Evolutionary conservation across 2,329 filamentous ascomycete genomes (phyloP), one percentile per base, ranked within the genome.

Genomic region (Trichophyton equinum): DNA sequence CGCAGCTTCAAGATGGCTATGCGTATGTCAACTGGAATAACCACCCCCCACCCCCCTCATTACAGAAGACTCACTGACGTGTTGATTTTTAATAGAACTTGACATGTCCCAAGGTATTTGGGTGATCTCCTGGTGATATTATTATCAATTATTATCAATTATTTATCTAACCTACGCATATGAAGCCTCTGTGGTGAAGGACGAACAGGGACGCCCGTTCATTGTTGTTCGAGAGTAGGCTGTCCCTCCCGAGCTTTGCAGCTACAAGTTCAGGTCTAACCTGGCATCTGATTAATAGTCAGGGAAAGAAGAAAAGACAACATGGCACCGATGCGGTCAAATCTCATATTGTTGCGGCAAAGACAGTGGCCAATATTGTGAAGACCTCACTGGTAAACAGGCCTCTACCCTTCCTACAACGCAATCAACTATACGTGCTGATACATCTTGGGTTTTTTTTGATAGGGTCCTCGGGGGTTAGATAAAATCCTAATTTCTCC

Each of bases 401-500:
- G 33, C 61, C 57, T 33, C 56, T 42, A n/a, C 59, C 58, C 30
- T 58, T 44, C 30, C 60, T 25, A 56, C 22, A 20, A 30, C 13
- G n/a, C 25, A 58, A 55, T 22, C 20, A 8, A 30, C 6, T 9
- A 33, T 1, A 18, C 18, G 9, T 40, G 55, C 55, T 57, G 15
- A 57, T 57, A 13, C 3, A 40, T 53, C 56, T 20, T 38, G 36
- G 27, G 57, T 60, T 30, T 30, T 30, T 2, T 57, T 22, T 62
- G 62, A 25, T 65, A 83, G 81, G 94, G 94, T 58, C 94, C 94
- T 60, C 88, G 94, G 68, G 94, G 94, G 65, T 85, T 99, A 72
- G 94, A 99, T 81, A 99, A 99, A 81, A 99, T 99, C 73, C 84
- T 99, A 69, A 99, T 99, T 70, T 99, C 94, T 58, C 89, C 94